Percentiles rank a stretch among this genome's conserved stretches.
phyloP scores from a whole-genome alignment of 1,284 basidiomycete species.

The Ganoderma sinense region DNA sequence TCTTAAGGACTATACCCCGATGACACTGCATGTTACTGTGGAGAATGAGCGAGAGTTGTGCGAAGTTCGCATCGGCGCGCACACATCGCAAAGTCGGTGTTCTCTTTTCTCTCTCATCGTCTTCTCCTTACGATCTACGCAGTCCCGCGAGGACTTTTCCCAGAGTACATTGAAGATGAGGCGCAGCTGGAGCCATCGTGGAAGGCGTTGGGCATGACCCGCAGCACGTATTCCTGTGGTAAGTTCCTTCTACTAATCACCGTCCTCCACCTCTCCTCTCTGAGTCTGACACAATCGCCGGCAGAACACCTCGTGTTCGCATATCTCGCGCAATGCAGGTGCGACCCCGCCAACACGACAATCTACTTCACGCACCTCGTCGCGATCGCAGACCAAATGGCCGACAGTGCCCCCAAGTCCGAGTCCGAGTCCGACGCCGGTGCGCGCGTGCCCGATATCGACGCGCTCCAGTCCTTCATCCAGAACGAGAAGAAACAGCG shows the following conservation, averaged over 20 bases:
- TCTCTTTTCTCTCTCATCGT: conserved; percentile 35
- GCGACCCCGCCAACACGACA: conserved; percentile 69
- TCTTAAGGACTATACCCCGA: conserved; percentile 26
- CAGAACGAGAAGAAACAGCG: conserved; percentile 65
- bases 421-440: conserved; percentile 37
- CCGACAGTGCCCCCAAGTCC: conserved; percentile 26
- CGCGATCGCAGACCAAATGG: conserved; percentile 56
- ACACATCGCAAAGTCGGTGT: conserved; percentile 73
- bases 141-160: conserved; percentile 63
- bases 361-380: conserved; percentile 68
- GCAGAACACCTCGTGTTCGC: conserved; percentile 76
- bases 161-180: conserved; percentile 47
- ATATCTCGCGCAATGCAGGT: conserved; percentile 80
- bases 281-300: conserved; percentile 9
- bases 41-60: conserved; percentile 72
- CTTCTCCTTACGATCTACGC: conserved; percentile 13
- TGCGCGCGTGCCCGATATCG: conserved; percentile 48
- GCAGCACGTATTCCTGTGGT: conserved; percentile 70
- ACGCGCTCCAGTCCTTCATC: conserved; percentile 61
- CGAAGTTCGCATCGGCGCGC: conserved; percentile 74
- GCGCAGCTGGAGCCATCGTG: conserved; percentile 51
- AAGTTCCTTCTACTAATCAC: conserved; percentile 24
- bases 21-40: conserved; percentile 50
- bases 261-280: not conserved
- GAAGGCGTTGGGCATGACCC: conserved; percentile 65